Evolutionary conservation across 2,329 filamentous ascomycete genomes (phyloP).

Genomic region (Hypoxylon sp.): DNA sequence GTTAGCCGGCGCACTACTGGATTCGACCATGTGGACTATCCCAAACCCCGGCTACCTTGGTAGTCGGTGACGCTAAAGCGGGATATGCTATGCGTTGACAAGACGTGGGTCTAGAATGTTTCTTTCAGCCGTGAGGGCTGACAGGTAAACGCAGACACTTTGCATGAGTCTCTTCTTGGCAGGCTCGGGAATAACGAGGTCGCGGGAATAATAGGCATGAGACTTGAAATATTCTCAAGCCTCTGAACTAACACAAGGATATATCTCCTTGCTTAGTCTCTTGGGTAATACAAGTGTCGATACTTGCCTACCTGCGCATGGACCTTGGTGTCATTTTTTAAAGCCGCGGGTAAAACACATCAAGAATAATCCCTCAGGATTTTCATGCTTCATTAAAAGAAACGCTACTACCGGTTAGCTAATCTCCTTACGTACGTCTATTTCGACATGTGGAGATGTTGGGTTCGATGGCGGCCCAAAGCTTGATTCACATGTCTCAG

Average conservation of each 20-base stretch:
- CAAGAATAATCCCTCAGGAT: background rate
- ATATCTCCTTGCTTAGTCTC: background rate
- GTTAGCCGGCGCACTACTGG: background rate
- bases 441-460: constrained; percentile 10
- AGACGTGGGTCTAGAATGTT: constrained; percentile 9
- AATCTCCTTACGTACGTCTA: background rate
- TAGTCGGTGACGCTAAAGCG: constrained; percentile 11
- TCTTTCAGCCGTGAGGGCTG: background rate
- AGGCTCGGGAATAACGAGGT: no score
- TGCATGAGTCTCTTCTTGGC: no score
- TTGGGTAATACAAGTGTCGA: no score
- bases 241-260: no score
- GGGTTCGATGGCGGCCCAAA: no score
- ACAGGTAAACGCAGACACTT: no score
- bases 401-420: background rate
- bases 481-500: background rate
- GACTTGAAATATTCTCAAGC: no score
- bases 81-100: constrained; percentile 2
- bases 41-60: constrained; percentile 10
- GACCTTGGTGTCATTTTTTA: background rate
- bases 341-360: background rate
- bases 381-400: background rate
- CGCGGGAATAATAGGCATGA: no score
- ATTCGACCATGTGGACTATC: constrained; percentile 5
- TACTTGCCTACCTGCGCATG: background rate